A percentile compares a stretch with the other conserved stretches of the same genome.
Evolutionary conservation across 2,329 filamentous ascomycete genomes (phyloP).

Genomic region (Ophiostoma piceae): DNA sequence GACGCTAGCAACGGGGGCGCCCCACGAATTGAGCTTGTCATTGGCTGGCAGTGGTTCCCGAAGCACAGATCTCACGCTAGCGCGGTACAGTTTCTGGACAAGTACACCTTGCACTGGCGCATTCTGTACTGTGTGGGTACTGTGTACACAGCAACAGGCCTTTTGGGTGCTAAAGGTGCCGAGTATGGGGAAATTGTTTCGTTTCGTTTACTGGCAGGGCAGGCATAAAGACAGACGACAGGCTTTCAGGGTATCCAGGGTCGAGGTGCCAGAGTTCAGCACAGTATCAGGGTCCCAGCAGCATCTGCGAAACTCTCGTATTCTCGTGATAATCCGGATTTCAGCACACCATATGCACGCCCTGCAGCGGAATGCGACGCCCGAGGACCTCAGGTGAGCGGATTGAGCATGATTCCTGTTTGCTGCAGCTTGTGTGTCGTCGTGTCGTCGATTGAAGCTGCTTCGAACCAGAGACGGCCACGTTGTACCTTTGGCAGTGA

Average conservation of each 20-base stretch:
- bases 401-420: background rate
- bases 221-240: background rate
- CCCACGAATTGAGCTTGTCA: conserved; percentile 18
- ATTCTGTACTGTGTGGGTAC: conserved; percentile 2
- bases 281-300: background rate
- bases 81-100: conserved; percentile 5
- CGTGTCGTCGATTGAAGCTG: conserved; percentile 3
- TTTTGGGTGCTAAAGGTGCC: background rate
- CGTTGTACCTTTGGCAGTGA: conserved; percentile 9
- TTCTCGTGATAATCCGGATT: background rate
- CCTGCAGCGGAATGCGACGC: conserved; percentile 12
- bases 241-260: background rate
- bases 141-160: background rate
- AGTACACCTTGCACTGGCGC: background rate
- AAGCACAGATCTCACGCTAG: conserved; percentile 25
- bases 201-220: conserved; percentile 4
- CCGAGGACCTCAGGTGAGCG: background rate
- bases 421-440: background rate
- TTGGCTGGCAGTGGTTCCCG: conserved; percentile 21
- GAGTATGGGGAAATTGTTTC: conserved; percentile 10
- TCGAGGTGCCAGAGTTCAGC: background rate
- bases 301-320: background rate
- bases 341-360: background rate
- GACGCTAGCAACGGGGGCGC: background rate
- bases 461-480: conserved; percentile 22